Percentiles rank a stretch among this genome's conserved stretches.
These are phyloP conservation scores for Microascus cirrosus DNA, from an alignment of 2,329 filamentous ascomycete species.

Conservation along the genomic window DNA sequence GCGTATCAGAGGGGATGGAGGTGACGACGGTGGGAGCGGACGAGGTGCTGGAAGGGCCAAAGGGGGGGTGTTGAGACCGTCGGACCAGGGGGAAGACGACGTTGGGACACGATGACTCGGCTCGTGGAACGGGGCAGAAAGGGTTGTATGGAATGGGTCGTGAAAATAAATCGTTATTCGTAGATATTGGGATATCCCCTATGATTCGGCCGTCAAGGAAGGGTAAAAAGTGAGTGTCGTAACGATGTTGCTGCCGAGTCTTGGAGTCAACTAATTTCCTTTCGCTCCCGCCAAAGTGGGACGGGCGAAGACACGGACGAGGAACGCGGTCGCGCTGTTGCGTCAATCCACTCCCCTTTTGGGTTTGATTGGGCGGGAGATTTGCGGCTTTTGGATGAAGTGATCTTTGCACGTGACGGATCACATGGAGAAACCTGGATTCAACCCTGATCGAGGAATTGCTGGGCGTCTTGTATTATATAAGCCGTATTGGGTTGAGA, in stretches of 20 bases:
- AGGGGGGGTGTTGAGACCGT: not conserved
- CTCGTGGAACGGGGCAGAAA: not conserved
- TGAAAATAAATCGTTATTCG: not conserved
- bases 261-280: constrained; percentile 3
- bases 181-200: not conserved
- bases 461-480: not conserved
- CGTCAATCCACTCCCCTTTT: not conserved
- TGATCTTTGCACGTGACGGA: not conserved
- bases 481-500: not conserved
- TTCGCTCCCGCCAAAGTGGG: constrained; percentile 2
- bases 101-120: not conserved
- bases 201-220: not conserved
- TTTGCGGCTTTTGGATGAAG: not conserved
- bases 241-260: not conserved
- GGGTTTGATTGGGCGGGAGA: constrained; percentile 5
- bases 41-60: not conserved
- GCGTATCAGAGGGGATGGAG: not conserved
- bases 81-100: not conserved
- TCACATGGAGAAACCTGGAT: not conserved
- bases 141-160: not conserved
- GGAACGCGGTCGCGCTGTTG: constrained; percentile 4
- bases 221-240: not conserved
- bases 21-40: not conserved
- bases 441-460: not conserved
- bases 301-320: not conserved